These are phyloP conservation scores for Suhomyces faveliae DNA, from an alignment of 805 yeast genomes.

Conservation along the genomic window DNA sequence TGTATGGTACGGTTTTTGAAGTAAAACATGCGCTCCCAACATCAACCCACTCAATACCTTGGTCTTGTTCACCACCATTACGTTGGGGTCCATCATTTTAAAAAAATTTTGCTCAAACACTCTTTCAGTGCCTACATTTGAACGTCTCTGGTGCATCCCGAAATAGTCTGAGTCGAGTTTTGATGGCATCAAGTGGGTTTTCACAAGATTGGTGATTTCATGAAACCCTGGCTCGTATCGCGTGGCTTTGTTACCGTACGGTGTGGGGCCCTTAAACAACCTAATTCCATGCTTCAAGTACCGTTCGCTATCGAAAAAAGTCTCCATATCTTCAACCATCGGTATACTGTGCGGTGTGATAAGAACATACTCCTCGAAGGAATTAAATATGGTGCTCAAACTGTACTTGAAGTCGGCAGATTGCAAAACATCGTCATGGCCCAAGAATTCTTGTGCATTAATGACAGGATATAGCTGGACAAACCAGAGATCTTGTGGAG, in stretches of 20 bases:
- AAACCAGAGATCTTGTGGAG: conserved; percentile 28
- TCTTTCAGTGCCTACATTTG: conserved; percentile 12
- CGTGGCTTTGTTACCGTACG: conserved; percentile 15
- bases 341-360: conserved; percentile 29
- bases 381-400: conserved; percentile 29
- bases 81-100: conserved; percentile 25
- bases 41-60: conserved; percentile 28
- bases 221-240: conserved; percentile 27
- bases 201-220: conserved; percentile 27
- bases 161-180: conserved; percentile 20
- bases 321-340: conserved; percentile 14
- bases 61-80: conserved; percentile 28
- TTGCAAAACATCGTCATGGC: background rate
- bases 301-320: conserved; percentile 17
- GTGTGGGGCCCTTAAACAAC: conserved; percentile 30
- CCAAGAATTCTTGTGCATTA: conserved; percentile 9
- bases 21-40: conserved; percentile 24
- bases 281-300: conserved; percentile 24
- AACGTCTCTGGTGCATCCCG: conserved; percentile 13
- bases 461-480: conserved; percentile 22
- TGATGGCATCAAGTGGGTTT: conserved; percentile 19
- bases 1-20: conserved; percentile 17
- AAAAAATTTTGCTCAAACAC: conserved; percentile 23
- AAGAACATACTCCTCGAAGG: conserved; percentile 31
- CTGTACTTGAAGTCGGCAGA: conserved; percentile 14